A percentile compares a stretch with the other conserved stretches of the same genome.
Evolutionary conservation across 768 basidiomycete species (phyloP).

Genomic region (Amanita molliuscula): DNA sequence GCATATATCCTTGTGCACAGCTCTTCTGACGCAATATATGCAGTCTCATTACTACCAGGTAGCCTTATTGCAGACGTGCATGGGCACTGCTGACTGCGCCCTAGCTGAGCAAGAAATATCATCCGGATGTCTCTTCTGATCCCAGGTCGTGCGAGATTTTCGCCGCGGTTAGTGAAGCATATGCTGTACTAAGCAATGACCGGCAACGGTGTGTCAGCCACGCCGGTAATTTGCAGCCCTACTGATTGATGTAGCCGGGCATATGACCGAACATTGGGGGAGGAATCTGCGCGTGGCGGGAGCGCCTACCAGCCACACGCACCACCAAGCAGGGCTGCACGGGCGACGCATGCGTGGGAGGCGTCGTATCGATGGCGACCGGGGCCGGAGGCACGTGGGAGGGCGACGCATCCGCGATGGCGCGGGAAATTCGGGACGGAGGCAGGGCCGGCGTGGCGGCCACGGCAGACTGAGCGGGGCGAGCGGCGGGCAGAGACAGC

Average conservation of each 20-base stretch:
- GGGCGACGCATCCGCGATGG: slow-evolving; percentile 10
- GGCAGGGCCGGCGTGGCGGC: neutral
- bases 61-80: neutral
- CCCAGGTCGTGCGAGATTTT: slow-evolving; percentile 28
- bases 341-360: slow-evolving; percentile 34
- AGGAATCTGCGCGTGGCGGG: slow-evolving; percentile 11
- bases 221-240: neutral
- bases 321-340: slow-evolving; percentile 18
- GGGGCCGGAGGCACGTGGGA: slow-evolving; percentile 13
- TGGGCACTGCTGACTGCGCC: neutral
- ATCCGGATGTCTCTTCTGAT: slow-evolving; percentile 38
- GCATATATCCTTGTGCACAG: neutral
- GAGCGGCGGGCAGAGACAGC: slow-evolving; percentile 16
- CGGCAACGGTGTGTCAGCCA: slow-evolving; percentile 24
- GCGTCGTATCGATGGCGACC: slow-evolving; percentile 14
- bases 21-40: neutral
- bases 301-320: slow-evolving; percentile 10
- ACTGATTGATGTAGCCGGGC: slow-evolving; percentile 21
- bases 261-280: slow-evolving; percentile 32
- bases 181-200: slow-evolving; percentile 33
- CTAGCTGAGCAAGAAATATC: slow-evolving; percentile 36
- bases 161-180: slow-evolving; percentile 31
- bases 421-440: neutral
- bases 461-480: slow-evolving; percentile 8
- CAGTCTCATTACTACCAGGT: slow-evolving; percentile 36